Evolutionary conservation across 2,329 filamentous ascomycete genomes (phyloP).

Genomic region (Colletotrichum truncatum): DNA sequence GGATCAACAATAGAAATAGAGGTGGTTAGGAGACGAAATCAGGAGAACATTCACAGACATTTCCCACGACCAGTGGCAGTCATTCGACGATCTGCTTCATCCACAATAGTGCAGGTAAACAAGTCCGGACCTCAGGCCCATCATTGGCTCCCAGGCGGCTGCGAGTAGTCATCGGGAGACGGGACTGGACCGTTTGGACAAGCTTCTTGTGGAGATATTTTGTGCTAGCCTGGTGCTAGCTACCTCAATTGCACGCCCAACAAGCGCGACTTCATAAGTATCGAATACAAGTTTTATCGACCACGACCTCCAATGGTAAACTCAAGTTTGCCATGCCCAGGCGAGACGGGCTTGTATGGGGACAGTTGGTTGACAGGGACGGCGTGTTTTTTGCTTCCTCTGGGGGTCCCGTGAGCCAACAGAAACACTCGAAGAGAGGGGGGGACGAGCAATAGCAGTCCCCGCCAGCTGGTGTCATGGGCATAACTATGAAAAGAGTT

Average conservation of each 20-base stretch:
- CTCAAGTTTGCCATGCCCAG: neutral
- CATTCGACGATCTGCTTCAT: slow-evolving; percentile 23
- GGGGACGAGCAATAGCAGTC: neutral
- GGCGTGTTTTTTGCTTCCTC: neutral
- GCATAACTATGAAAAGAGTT: neutral
- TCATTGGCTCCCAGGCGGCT: slow-evolving; percentile 23
- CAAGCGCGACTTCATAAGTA: slow-evolving; percentile 7
- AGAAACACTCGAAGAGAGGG: neutral
- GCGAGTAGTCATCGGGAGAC: slow-evolving; percentile 21
- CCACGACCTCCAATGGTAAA: neutral
- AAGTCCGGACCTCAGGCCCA: neutral
- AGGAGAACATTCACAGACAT: neutral
- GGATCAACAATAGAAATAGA: slow-evolving; percentile 9
- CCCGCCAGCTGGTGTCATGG: neutral
- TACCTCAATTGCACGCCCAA: slow-evolving; percentile 10
- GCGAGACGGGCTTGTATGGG: neutral
- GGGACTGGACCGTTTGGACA: slow-evolving; percentile 29
- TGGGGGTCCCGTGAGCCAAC: too few species aligned
- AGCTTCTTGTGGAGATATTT: slow-evolving; percentile 24
- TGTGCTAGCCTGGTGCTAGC: slow-evolving; percentile 4
- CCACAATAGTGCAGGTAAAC: slow-evolving; percentile 26
- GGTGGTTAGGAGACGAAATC: slow-evolving; percentile 28
- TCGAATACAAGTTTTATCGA: slow-evolving; percentile 2
- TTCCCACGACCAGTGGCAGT: neutral
- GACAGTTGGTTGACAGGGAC: neutral